Conservation (phyloP, 169 alveolate genomes). For the Prorocentrum cordatum region DNA sequence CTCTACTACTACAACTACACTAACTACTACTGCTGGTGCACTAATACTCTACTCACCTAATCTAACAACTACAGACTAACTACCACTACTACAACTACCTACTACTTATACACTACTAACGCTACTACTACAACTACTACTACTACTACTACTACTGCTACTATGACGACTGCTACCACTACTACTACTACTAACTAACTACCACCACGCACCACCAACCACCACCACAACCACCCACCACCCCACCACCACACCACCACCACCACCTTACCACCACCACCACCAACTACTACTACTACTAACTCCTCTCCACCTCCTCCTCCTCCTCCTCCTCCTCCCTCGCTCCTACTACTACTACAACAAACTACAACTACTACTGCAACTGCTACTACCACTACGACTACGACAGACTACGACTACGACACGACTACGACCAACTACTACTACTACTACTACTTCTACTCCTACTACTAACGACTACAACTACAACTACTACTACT, state of each 20-base stretch:
- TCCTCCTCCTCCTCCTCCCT: background rate
- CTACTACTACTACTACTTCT: background rate
- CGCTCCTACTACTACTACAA: background rate
- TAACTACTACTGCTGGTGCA: background rate
- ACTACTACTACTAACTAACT: too few species aligned
- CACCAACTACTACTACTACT: background rate
- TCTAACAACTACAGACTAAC: background rate
- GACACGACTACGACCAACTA: background rate
- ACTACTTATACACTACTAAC: background rate
- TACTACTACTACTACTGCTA: background rate
- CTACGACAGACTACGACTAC: background rate
- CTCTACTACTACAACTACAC: background rate
- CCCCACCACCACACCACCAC: too few species aligned
- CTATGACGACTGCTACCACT: background rate
- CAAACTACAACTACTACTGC: background rate
- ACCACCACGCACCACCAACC: too few species aligned
- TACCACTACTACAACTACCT: background rate
- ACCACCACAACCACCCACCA: too few species aligned
- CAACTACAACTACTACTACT: background rate
- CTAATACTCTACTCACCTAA: background rate
- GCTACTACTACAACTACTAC: background rate
- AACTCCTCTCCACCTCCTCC: background rate
- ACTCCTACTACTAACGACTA: background rate
- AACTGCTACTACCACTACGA: background rate
- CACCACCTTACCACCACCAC: background rate